Evolutionary conservation across 768 basidiomycete genomes (phyloP).

Genomic region (Termitomyces sp.): DNA sequence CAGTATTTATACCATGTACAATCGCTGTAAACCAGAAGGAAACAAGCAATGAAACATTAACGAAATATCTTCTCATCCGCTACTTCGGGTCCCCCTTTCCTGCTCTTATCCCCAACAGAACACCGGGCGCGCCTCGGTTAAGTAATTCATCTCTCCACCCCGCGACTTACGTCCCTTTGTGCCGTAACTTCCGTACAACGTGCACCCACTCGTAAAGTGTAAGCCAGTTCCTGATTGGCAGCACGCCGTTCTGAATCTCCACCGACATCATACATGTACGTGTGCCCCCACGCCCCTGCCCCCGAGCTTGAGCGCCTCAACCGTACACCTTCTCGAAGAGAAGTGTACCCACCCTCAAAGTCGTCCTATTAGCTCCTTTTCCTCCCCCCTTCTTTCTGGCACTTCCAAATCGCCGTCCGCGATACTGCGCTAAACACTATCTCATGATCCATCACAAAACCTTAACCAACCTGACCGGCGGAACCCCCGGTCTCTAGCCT

Average conservation of each 20-base stretch:
- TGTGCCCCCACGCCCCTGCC: not conserved
- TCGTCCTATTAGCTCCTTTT: too few species aligned
- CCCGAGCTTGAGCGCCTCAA: not conserved
- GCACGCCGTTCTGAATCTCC: too few species aligned
- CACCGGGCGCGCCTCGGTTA: not conserved
- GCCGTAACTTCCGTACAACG: not conserved
- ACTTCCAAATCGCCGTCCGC: not conserved
- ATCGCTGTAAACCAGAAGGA: too few species aligned
- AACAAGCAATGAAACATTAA: too few species aligned
- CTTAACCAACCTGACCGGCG: too few species aligned
- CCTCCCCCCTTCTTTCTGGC: not conserved
- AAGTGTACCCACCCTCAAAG: not conserved
- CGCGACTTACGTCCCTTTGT: not conserved
- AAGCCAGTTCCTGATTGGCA: not conserved
- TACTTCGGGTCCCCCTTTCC: not conserved
- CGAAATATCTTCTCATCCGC: not conserved
- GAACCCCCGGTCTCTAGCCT: too few species aligned
- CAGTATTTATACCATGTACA: not conserved
- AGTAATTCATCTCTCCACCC: too few species aligned
- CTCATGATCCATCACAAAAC: too few species aligned
- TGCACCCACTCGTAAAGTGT: too few species aligned
- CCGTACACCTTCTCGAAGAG: not conserved
- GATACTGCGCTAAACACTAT: not conserved
- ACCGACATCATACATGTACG: too few species aligned
- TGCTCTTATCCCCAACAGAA: not conserved